phyloP scores from a whole-genome alignment of 208 protist species.

The Leishmania tropica region DNA sequence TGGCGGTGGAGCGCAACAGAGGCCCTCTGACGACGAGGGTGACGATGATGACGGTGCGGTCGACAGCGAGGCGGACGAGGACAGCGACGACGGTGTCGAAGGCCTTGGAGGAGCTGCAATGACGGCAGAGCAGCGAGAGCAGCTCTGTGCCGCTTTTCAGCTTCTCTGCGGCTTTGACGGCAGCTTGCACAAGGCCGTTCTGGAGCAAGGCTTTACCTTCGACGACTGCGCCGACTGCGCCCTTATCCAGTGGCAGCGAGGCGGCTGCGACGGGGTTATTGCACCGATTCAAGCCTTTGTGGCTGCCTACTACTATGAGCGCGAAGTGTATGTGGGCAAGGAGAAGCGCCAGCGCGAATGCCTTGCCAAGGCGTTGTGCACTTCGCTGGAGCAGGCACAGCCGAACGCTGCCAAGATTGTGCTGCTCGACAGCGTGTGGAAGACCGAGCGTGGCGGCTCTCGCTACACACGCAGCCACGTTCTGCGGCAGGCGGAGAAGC shows the following conservation, averaged over 20 bases:
- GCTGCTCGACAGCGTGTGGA: slow-evolving; percentile 56
- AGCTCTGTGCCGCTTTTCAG: slow-evolving; percentile 40
- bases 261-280: slow-evolving; percentile 63
- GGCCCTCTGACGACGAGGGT: neutral
- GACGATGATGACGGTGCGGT: neutral
- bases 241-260: slow-evolving; percentile 63
- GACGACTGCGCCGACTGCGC: slow-evolving; percentile 59
- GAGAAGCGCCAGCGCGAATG: slow-evolving; percentile 56
- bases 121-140: slow-evolving; percentile 27
- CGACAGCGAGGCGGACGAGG: slow-evolving; percentile 7
- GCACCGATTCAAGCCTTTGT: slow-evolving; percentile 75
- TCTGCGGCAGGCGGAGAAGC: slow-evolving; percentile 12
- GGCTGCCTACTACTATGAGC: slow-evolving; percentile 65
- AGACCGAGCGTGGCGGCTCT: slow-evolving; percentile 2
- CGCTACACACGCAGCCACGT: slow-evolving; percentile 20
- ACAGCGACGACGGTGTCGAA: slow-evolving; percentile 17
- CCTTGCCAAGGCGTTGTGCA: slow-evolving; percentile 53
- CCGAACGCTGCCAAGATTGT: slow-evolving; percentile 54
- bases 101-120: slow-evolving; percentile 9
- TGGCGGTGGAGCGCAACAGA: neutral
- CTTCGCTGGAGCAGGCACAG: slow-evolving; percentile 62
- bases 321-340: slow-evolving; percentile 50
- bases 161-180: slow-evolving; percentile 46
- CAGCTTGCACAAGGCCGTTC: slow-evolving; percentile 33
- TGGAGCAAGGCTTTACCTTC: slow-evolving; percentile 78